phyloP scores from a whole-genome alignment of 805 yeast genomes.

The Maudiozyma pseudohumilis region DNA sequence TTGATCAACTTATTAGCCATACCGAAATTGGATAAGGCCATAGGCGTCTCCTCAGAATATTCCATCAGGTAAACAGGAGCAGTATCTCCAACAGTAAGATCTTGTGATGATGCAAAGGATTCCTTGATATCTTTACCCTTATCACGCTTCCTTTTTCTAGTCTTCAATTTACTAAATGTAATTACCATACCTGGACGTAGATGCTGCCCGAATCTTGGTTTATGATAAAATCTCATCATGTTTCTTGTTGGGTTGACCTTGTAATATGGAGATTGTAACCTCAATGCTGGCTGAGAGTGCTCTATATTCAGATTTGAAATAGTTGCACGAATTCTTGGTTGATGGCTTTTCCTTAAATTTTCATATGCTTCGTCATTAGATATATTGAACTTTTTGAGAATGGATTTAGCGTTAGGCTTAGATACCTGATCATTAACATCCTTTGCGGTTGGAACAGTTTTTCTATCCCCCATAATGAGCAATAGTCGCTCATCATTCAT shows the following conservation, averaged over 20 bases:
- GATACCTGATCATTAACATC: neutral
- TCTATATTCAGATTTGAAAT: conserved; percentile 85
- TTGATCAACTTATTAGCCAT: conserved; percentile 93
- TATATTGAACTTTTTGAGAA: conserved; percentile 60
- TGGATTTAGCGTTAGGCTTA: conserved; percentile 35
- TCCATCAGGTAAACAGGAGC: conserved; percentile 72
- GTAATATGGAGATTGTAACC: conserved; percentile 85
- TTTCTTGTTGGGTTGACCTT: conserved; percentile 61
- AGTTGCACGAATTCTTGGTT: conserved; percentile 84
- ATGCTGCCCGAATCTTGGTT: conserved; percentile 50
- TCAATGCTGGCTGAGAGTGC: conserved; percentile 78
- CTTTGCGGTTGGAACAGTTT: conserved; percentile 2
- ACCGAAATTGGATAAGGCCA: conserved; percentile 77
- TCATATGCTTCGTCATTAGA: conserved; percentile 88
- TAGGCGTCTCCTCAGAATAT: conserved; percentile 82
- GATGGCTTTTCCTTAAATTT: conserved; percentile 71
- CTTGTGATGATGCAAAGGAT: conserved; percentile 58
- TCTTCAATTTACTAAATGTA: conserved; percentile 63
- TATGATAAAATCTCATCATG: conserved; percentile 69
- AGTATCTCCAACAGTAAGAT: conserved; percentile 75
- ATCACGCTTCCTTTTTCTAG: conserved; percentile 81
- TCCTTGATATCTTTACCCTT: conserved; percentile 73
- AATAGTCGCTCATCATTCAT: conserved; percentile 80
- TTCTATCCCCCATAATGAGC: conserved; percentile 34
- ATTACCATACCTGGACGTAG: conserved; percentile 72